Evolutionary conservation across 768 basidiomycete species (phyloP).

Genomic region (Lentinula aciculospora): DNA sequence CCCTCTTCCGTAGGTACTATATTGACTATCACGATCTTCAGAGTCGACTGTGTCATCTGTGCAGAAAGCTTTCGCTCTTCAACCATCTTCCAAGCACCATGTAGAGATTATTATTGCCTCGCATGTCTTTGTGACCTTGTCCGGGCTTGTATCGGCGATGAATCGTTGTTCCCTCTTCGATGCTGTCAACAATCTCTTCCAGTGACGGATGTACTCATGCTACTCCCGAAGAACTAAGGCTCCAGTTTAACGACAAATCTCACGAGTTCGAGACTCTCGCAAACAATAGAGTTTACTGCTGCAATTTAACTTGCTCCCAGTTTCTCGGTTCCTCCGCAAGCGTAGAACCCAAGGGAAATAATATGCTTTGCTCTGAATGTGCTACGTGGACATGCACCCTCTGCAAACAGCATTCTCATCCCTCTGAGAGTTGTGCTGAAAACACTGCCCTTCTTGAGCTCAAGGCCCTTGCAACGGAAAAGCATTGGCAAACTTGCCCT

Average conservation of each 20-base stretch:
- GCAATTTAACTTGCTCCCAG: slow-evolving; percentile 41
- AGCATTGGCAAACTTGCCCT: slow-evolving; percentile 62
- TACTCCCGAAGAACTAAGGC: slow-evolving; percentile 22
- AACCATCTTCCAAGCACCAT: slow-evolving; percentile 31
- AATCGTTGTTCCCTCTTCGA: slow-evolving; percentile 44
- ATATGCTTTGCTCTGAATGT: slow-evolving; percentile 37
- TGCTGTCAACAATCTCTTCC: slow-evolving; percentile 40
- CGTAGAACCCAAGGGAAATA: not conserved
- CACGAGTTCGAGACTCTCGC: slow-evolving; percentile 39
- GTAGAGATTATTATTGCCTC: slow-evolving; percentile 41
- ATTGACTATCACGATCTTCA: slow-evolving; percentile 5
- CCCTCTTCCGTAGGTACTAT: not conserved
- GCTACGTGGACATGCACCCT: slow-evolving; percentile 30
- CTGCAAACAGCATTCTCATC: slow-evolving; percentile 47
- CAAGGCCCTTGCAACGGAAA: slow-evolving; percentile 34
- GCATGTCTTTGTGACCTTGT: slow-evolving; percentile 38
- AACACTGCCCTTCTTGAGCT: slow-evolving; percentile 37
- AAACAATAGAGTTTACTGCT: slow-evolving; percentile 44
- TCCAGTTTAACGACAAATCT: slow-evolving; percentile 34
- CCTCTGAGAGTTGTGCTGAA: slow-evolving; percentile 30
- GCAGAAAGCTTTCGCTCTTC: slow-evolving; percentile 22
- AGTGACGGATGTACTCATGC: slow-evolving; percentile 15
- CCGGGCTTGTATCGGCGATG: slow-evolving; percentile 37
- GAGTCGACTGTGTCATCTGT: slow-evolving; percentile 36
- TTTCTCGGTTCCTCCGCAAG: slow-evolving; percentile 42